A percentile compares a stretch with the other conserved stretches of the same genome.
Conservation (phyloP, 805 yeast genomes). For the Zygosaccharomyces bisporus region DNA sequence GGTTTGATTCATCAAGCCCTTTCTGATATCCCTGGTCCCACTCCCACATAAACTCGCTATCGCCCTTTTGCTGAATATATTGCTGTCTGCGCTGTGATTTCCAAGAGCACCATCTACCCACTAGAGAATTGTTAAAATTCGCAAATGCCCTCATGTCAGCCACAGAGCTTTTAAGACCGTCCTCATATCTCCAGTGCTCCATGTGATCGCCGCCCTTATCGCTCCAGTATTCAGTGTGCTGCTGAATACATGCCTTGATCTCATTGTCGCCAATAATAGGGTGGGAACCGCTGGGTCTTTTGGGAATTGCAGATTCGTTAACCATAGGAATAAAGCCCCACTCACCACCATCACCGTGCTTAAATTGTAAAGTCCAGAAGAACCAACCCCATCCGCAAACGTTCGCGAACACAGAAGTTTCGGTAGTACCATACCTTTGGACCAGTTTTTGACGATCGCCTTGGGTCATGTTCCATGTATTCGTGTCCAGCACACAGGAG, state of each 20-base stretch:
- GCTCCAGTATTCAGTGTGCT: constrained; percentile 70
- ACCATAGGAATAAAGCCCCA: constrained; percentile 88
- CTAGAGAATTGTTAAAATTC: constrained; percentile 57
- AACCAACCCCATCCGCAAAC: constrained; percentile 68
- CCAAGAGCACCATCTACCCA: constrained; percentile 78
- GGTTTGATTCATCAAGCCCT: constrained; percentile 43
- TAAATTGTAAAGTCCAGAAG: constrained; percentile 90
- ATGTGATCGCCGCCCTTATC: constrained; percentile 52
- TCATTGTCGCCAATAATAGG: constrained; percentile 34
- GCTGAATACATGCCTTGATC: constrained; percentile 27
- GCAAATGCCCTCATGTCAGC: constrained; percentile 67
- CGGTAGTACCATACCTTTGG: constrained; percentile 55
- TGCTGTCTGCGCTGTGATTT: constrained; percentile 55
- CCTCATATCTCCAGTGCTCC: constrained; percentile 78
- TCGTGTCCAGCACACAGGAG: constrained; percentile 78
- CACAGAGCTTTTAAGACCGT: constrained; percentile 77
- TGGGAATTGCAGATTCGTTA: constrained; percentile 54
- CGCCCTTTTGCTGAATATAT: constrained; percentile 56
- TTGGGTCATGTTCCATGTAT: constrained; percentile 58
- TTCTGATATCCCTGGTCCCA: constrained; percentile 82
- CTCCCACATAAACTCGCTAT: constrained; percentile 67
- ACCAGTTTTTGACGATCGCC: constrained; percentile 55
- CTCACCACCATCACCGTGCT: constrained; percentile 90
- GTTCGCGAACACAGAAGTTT: constrained; percentile 44
- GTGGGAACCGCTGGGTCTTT: constrained; percentile 21